Conservation (phyloP, 2,329 filamentous ascomycete species). For the Fusarium sp. region DNA sequence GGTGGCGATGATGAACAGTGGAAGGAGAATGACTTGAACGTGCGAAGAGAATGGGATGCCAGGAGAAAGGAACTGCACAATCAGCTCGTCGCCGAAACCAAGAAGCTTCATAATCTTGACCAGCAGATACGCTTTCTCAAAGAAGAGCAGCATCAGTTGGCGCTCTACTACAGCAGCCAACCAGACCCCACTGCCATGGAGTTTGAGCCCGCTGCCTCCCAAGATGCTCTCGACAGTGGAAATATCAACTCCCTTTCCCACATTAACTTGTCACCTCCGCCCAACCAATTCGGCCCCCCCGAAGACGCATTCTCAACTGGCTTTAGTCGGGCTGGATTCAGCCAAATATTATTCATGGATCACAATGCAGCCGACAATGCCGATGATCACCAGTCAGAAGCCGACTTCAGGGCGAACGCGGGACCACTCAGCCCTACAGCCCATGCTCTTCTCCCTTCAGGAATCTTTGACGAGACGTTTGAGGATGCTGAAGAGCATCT, state of each 20-base stretch:
- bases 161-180: slow-evolving; percentile 59
- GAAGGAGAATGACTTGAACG: slow-evolving; percentile 61
- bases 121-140: slow-evolving; percentile 57
- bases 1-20: slow-evolving; percentile 70
- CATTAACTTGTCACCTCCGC: slow-evolving; percentile 52
- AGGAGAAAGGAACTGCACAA: slow-evolving; percentile 64
- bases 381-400: slow-evolving; percentile 64
- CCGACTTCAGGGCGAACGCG: slow-evolving; percentile 69
- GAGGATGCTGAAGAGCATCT: slow-evolving; percentile 67
- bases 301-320: slow-evolving; percentile 62
- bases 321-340: slow-evolving; percentile 64
- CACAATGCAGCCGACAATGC: slow-evolving; percentile 51
- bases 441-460: slow-evolving; percentile 76
- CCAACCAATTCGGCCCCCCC: slow-evolving; percentile 51
- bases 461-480: slow-evolving; percentile 67
- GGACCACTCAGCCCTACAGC: slow-evolving; percentile 83
- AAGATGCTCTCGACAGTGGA: slow-evolving; percentile 60
- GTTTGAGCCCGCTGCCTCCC: slow-evolving; percentile 57
- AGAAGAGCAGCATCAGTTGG: slow-evolving; percentile 59
- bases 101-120: slow-evolving; percentile 59
- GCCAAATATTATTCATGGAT: slow-evolving; percentile 64
- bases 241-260: slow-evolving; percentile 60
- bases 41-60: slow-evolving; percentile 66
- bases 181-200: slow-evolving; percentile 58
- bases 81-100: slow-evolving; percentile 59